Base-by-base conservation (phyloP, 1,139 yeast species). In the Kurtzmaniella quercitrusa region DNA sequence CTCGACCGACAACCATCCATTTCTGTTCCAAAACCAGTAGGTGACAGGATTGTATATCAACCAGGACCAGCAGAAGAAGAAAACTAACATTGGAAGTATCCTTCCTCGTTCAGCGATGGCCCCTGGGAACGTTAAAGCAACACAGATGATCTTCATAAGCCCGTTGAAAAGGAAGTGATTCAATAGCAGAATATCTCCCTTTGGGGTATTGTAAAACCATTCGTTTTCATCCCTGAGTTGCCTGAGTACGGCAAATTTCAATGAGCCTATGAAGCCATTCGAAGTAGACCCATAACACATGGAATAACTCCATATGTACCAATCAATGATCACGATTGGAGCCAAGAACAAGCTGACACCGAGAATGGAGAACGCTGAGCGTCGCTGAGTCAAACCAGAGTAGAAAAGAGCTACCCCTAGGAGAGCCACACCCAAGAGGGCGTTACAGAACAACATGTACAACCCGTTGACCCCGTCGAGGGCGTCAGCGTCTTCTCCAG, bases 41-140 rank as follows among this genome's bases (percentile, higher is more conserved):
- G 81, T 79, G 1, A 80, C 74, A 0, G 86, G 86, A 52, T 79
- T 79, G 55, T 81, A 81, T n/a, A 81, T 77, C 11, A 79, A 57
- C 3, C 72, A 63, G 10, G 81, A 69, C 85, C 86, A 81, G 17
- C 68, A 53, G 40, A 77, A 65, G n/a, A 76, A 44, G 51, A 81
- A 81, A 10, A 79, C 62, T 7, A 77, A 48, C 66, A 79, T 73
- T 1, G 85, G 84, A 12, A 73, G 44, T 1, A 79, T 50, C 40
- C 84, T 54, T 1, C 84, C 86, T 44, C 86, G 64, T 51, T 80
- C 85, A 2, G 80, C 79, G 5, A 77, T 64, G 47, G 83, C 77
- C 0, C 75, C 77, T 0, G 85, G 85, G 46, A 81, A 73, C 8
- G 83, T 71, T 37, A 81, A 61, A 3, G 74, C 70, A 1, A 74